These are phyloP conservation scores for Stephanodiscus triporus DNA, from an alignment of 108 stramenopile species.

Conservation along the genomic window DNA sequence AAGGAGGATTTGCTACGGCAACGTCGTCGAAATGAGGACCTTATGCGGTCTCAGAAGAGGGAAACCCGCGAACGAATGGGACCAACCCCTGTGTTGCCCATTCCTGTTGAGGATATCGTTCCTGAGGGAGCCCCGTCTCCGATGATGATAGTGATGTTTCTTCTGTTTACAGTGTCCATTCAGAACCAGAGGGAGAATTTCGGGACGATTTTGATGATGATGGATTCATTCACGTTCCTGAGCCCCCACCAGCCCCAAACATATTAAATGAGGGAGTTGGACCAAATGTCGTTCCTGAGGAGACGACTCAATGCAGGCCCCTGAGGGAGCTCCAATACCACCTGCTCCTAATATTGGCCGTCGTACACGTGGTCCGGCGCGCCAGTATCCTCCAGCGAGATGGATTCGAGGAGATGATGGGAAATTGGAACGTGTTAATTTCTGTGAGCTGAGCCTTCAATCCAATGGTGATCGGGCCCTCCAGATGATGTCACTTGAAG, in stretches of 20 bases:
- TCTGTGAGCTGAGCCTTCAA: conserved; percentile 3
- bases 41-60: not conserved
- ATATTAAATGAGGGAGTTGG: no score
- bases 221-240: not conserved
- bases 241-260: no score
- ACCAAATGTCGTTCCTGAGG: no score
- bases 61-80: not conserved
- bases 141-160: conserved; percentile 4
- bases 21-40: not conserved
- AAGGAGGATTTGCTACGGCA: not conserved
- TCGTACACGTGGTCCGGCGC: no score
- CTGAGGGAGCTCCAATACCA: no score
- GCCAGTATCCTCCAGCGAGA: not conserved
- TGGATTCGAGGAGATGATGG: not conserved
- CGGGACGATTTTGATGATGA: not conserved
- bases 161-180: not conserved
- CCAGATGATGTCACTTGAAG: not conserved
- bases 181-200: conserved; percentile 5
- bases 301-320: no score
- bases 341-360: no score
- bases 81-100: no score
- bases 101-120: not conserved
- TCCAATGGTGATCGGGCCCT: conserved; percentile 4
- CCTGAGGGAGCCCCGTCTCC: not conserved
- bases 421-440: not conserved